phyloP scores from a whole-genome alignment of 2,329 filamentous ascomycete species.

The Talaromyces sp. region DNA sequence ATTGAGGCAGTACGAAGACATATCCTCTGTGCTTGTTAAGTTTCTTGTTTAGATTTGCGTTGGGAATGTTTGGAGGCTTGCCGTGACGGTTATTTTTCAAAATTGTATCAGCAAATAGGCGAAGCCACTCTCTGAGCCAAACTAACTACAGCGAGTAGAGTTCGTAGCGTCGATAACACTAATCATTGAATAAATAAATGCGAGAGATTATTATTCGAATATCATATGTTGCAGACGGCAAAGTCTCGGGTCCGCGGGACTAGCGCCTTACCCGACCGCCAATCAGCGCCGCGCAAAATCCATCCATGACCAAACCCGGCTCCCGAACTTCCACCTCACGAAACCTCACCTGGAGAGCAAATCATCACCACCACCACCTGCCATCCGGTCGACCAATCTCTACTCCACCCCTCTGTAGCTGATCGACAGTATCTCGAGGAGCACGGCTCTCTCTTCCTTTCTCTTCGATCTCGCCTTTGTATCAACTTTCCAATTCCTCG shows the following conservation, averaged over 20 bases:
- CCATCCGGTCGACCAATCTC: conserved; percentile 18
- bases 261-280: conserved; percentile 22
- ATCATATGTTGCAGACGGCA: conserved; percentile 11
- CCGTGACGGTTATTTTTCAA: neutral
- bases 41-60: neutral
- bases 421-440: conserved; percentile 10
- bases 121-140: neutral
- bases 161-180: neutral
- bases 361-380: conserved; percentile 29
- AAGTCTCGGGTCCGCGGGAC: conserved; percentile 18
- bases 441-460: conserved; percentile 8
- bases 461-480: conserved; percentile 15
- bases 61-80: neutral
- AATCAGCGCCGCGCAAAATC: conserved; percentile 36
- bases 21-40: neutral
- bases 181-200: neutral
- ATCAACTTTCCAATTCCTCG: conserved; percentile 20
- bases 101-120: neutral
- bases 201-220: too few species aligned
- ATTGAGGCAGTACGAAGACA: neutral
- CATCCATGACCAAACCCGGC: conserved; percentile 25
- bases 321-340: conserved; percentile 41
- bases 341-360: conserved; percentile 23
- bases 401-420: conserved; percentile 7
- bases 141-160: neutral